A percentile compares a stretch with the other conserved stretches of the same genome.
Conservation (phyloP, 768 basidiomycete species). For the Amanita phalloides region DNA sequence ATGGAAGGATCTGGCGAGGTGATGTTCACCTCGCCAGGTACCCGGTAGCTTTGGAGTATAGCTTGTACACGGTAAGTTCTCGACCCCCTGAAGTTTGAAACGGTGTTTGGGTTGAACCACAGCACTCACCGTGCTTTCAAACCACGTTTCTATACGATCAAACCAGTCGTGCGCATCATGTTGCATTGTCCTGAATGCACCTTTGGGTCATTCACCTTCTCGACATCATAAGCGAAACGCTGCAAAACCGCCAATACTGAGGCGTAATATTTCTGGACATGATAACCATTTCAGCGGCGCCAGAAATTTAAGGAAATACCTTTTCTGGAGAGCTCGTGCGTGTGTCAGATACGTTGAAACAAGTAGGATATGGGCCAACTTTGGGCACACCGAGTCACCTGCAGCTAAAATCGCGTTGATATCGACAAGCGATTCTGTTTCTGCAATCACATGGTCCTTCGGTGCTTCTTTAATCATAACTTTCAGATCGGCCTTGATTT, state of each 20-base stretch:
- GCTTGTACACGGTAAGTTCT: background rate
- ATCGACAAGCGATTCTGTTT: background rate
- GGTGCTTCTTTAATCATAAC: too few relatives aligned
- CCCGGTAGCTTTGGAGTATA: background rate
- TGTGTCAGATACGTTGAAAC: too few relatives aligned
- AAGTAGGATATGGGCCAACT: too few relatives aligned
- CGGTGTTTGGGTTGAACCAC: background rate
- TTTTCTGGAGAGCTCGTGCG: background rate
- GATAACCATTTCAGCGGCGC: background rate
- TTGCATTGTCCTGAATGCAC: conserved; percentile 4
- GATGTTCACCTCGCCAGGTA: background rate
- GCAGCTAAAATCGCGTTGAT: background rate
- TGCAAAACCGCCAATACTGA: conserved; percentile 7
- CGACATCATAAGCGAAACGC: conserved; percentile 8
- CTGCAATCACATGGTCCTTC: background rate
- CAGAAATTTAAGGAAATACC: background rate
- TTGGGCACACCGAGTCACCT: background rate
- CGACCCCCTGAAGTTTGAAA: background rate
- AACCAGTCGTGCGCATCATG: background rate
- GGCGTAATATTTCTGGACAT: conserved; percentile 6
- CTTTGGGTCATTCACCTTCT: conserved; percentile 4
- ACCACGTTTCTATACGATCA: background rate
- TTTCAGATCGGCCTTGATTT: background rate
- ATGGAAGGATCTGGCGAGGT: background rate
- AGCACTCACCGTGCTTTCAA: background rate